Conservation (phyloP, 768 basidiomycete genomes). For the Mycena maculata region DNA sequence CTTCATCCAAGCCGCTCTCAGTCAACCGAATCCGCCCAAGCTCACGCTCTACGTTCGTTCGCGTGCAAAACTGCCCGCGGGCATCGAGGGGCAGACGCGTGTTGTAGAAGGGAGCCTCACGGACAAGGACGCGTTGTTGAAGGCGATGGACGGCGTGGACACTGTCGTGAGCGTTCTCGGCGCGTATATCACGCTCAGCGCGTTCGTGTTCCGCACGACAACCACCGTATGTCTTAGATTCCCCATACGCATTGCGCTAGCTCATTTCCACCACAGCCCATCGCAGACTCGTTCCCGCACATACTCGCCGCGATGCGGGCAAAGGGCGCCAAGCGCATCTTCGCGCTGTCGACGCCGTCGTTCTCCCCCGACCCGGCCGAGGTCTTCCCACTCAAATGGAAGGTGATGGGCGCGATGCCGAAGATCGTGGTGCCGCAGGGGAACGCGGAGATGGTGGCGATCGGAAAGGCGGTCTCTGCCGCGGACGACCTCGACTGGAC, state of each 20-base stretch:
- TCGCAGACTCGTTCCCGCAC: constrained; percentile 16
- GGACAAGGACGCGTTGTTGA: background rate
- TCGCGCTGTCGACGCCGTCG: constrained; percentile 24
- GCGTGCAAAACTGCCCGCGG: constrained; percentile 11
- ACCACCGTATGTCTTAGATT: too few species aligned
- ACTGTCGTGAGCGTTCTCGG: constrained; percentile 19
- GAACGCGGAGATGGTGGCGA: constrained; percentile 26
- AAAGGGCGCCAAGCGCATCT: constrained; percentile 23
- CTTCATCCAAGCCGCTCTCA: constrained; percentile 18
- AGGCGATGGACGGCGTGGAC: background rate
- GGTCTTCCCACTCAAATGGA: background rate
- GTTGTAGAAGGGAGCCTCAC: constrained; percentile 18
- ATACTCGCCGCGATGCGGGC: constrained; percentile 21
- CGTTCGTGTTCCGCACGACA: too few species aligned
- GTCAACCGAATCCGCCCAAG: constrained; percentile 4
- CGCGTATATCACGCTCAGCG: background rate
- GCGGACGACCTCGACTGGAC: constrained; percentile 21
- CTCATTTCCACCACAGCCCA: constrained; percentile 4
- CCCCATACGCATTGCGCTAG: too few species aligned
- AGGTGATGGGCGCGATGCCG: background rate
- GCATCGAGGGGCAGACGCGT: constrained; percentile 1
- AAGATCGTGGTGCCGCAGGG: constrained; percentile 11
- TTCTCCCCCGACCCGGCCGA: constrained; percentile 22
- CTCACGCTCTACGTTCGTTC: constrained; percentile 19
- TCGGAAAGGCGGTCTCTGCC: constrained; percentile 16